phyloP scores from a whole-genome alignment of 2,329 filamentous ascomycete species.

The Westerdykella sp. region DNA sequence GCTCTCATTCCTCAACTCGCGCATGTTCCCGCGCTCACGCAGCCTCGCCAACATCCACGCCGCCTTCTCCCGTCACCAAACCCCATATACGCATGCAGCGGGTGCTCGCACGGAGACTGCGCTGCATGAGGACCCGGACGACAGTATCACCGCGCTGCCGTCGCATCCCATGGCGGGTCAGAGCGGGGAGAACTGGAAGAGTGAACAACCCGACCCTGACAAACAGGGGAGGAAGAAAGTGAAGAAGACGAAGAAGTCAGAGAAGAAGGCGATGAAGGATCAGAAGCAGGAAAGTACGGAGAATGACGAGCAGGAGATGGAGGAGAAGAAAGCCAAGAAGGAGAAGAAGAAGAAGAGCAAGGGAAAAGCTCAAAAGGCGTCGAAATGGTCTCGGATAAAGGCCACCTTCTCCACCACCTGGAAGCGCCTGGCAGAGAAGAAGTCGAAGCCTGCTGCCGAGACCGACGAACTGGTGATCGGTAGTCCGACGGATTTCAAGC shows the following conservation, averaged over 20 bases:
- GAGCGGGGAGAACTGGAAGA: not conserved
- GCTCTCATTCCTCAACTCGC: constrained; percentile 6
- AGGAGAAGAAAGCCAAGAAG: not conserved
- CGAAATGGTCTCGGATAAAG: not conserved
- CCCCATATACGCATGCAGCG: not conserved
- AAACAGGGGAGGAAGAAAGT: not conserved
- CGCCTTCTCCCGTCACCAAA: not conserved
- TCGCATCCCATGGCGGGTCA: not conserved
- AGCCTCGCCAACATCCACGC: not conserved
- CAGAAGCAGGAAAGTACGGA: constrained; percentile 3
- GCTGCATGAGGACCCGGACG: constrained; percentile 4
- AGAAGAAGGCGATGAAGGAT: constrained; percentile 1
- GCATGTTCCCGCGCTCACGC: constrained; percentile 4
- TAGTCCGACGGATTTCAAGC: constrained; percentile 9
- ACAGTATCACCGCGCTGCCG: constrained; percentile 12
- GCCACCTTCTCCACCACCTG: not conserved
- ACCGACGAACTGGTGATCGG: constrained; percentile 6
- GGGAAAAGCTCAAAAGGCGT: not conserved
- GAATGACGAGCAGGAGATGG: not conserved
- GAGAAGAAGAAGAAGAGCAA: not conserved
- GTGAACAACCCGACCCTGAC: not conserved
- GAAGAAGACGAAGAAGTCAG: not conserved
- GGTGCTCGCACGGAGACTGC: not conserved
- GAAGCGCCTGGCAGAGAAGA: not conserved
- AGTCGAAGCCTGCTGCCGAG: not conserved